phyloP scores from a whole-genome alignment of 129 eudicot genomes.

The Scalesia atractyloides region DNA sequence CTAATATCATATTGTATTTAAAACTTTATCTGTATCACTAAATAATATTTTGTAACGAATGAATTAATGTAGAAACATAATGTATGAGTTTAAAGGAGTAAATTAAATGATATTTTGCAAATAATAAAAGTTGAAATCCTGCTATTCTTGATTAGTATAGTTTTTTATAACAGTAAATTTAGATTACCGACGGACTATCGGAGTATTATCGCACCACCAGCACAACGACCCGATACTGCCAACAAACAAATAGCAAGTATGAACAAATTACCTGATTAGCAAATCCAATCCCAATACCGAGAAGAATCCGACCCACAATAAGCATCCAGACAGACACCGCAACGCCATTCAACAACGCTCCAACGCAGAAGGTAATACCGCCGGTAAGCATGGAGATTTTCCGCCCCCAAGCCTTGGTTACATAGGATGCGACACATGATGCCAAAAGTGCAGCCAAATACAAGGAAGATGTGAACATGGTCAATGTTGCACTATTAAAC shows the following conservation, averaged over 20 bases:
- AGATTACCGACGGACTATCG: no score
- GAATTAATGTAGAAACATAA: no score
- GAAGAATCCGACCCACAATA: conserved; percentile 45
- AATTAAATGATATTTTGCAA: no score
- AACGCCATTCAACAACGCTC: conserved; percentile 41
- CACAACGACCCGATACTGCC: no score
- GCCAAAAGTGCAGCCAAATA: conserved; percentile 51
- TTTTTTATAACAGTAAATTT: not conserved
- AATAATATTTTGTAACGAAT: no score
- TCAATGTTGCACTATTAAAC: conserved; percentile 37
- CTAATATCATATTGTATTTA: no score
- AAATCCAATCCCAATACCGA: conserved; percentile 61
- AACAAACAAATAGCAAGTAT: not conserved
- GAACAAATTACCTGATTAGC: conserved; percentile 46
- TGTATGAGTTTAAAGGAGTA: no score
- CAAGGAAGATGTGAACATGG: conserved; percentile 56
- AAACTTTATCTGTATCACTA: no score
- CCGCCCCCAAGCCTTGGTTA: conserved; percentile 37
- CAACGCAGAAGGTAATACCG: conserved; percentile 32
- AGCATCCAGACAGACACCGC: conserved; percentile 48
- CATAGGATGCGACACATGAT: conserved; percentile 26
- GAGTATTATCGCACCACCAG: no score
- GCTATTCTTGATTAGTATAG: not conserved
- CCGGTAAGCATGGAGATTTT: conserved; percentile 46
- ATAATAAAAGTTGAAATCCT: no score